Evolutionary conservation across 1,284 basidiomycete genomes (phyloP).

Genomic region (Pulveroboletus sp.): DNA sequence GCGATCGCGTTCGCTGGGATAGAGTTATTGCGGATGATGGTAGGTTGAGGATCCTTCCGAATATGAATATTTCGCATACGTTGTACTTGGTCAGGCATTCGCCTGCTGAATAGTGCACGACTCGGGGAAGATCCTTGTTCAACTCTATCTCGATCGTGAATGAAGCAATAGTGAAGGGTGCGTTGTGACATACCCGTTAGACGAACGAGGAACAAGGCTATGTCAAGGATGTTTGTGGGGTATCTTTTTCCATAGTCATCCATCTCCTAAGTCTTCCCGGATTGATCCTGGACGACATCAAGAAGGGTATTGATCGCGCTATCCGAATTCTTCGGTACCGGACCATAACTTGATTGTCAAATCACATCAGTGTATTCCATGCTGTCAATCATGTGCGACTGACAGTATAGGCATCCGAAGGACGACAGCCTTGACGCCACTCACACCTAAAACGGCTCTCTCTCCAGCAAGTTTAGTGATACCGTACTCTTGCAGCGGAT

Average conservation of each 20-base stretch:
- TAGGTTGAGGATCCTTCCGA: conserved; percentile 65
- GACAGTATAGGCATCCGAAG: conserved; percentile 81
- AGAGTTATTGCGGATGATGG: conserved; percentile 67
- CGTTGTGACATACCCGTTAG: conserved; percentile 53
- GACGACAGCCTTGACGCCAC: conserved; percentile 57
- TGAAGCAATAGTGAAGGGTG: not conserved
- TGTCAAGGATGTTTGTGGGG: conserved; percentile 78
- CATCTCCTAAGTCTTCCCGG: conserved; percentile 80
- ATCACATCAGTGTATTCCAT: not conserved
- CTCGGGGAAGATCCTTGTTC: conserved; percentile 52
- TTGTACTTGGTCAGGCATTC: conserved; percentile 85
- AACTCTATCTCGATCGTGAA: conserved; percentile 31
- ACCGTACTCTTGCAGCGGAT: conserved; percentile 80
- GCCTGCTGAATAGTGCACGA: conserved; percentile 74
- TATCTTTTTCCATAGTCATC: conserved; percentile 84
- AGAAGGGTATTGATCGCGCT: conserved; percentile 78
- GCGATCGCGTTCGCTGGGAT: conserved; percentile 64
- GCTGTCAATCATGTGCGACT: conserved; percentile 33
- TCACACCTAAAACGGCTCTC: conserved; percentile 55
- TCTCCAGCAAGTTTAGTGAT: conserved; percentile 79
- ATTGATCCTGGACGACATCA: conserved; percentile 76
- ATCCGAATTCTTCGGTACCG: conserved; percentile 73
- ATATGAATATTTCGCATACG: conserved; percentile 77
- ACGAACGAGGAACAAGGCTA: conserved; percentile 72
- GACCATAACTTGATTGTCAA: conserved; percentile 65